Evolutionary conservation across 192 early-diverging fungal genomes (phyloP).

Genomic region (Physocladia obscura): DNA sequence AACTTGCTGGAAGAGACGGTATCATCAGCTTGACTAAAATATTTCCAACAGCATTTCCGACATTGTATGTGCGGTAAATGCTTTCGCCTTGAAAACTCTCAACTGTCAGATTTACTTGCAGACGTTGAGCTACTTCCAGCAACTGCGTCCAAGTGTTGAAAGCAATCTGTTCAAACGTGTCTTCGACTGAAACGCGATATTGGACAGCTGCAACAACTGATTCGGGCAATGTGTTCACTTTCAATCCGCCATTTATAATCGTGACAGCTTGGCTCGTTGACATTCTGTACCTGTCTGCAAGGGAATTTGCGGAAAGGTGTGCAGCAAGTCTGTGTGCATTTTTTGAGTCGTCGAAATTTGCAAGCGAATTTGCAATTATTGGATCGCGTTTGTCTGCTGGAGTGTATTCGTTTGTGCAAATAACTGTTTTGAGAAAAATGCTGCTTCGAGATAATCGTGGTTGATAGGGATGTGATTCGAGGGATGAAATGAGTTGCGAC

Average conservation of each 20-base stretch:
- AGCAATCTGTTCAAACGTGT: slow-evolving; percentile 9
- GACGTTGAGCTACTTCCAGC: slow-evolving; percentile 9
- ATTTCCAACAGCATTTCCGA: background rate
- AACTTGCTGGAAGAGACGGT: slow-evolving; percentile 27
- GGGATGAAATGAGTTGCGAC: slow-evolving; percentile 22
- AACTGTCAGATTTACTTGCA: slow-evolving; percentile 15
- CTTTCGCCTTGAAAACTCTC: background rate
- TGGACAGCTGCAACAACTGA: slow-evolving; percentile 29
- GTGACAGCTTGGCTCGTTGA: slow-evolving; percentile 48
- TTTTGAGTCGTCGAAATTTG: slow-evolving; percentile 12
- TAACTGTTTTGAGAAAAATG: slow-evolving; percentile 27
- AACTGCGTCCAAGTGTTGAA: slow-evolving; percentile 18
- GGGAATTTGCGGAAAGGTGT: background rate
- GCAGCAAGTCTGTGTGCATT: background rate
- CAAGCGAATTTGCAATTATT: background rate
- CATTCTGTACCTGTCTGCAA: slow-evolving; percentile 35
- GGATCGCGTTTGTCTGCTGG: slow-evolving; percentile 18
- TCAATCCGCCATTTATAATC: slow-evolving; percentile 49
- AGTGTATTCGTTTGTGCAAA: slow-evolving; percentile 25
- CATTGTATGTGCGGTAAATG: background rate
- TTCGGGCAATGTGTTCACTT: slow-evolving; percentile 50
- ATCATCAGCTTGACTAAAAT: background rate
- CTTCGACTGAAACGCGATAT: slow-evolving; percentile 41
- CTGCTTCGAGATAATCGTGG: slow-evolving; percentile 25
- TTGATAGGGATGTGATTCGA: slow-evolving; percentile 33